phyloP scores from a whole-genome alignment of 768 basidiomycete species.

The Hygrocybe coccinea region DNA sequence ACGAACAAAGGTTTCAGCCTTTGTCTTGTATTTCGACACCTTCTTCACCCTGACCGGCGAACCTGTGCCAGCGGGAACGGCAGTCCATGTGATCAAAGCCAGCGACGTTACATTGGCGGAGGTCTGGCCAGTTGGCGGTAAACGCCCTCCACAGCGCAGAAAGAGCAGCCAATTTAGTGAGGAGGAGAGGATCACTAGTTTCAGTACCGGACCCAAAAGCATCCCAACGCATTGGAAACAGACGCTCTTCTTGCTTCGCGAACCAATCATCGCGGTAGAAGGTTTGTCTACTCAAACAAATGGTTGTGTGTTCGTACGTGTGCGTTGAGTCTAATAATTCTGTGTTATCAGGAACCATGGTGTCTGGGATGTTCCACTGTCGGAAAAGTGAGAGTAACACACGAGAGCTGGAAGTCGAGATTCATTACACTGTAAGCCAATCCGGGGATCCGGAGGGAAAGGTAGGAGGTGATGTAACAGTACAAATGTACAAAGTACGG shows the following conservation, averaged over 20 bases:
- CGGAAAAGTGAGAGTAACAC: conserved; percentile 76
- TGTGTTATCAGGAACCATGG: conserved; percentile 52
- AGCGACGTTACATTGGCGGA: conserved; percentile 65
- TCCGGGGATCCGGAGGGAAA: conserved; percentile 19
- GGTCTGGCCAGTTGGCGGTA: conserved; percentile 74
- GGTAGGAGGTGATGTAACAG: conserved; percentile 45
- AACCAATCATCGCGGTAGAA: conserved; percentile 71
- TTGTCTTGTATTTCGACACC: conserved; percentile 92
- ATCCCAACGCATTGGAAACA: conserved; percentile 97
- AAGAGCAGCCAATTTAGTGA: conserved; percentile 42
- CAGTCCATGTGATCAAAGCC: conserved; percentile 54
- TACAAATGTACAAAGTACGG: conserved; percentile 78
- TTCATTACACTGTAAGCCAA: conserved; percentile 60
- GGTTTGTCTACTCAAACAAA: conserved; percentile 41
- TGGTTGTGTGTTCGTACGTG: background rate
- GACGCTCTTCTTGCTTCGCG: conserved; percentile 78
- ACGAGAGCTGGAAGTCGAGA: conserved; percentile 86
- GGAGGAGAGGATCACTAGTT: conserved; percentile 56
- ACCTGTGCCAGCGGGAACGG: conserved; percentile 46
- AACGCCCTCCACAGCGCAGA: conserved; percentile 53
- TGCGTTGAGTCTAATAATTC: background rate
- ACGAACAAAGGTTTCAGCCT: conserved; percentile 64
- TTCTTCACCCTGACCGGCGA: conserved; percentile 70
- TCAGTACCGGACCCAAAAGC: conserved; percentile 88
- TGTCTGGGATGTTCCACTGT: conserved; percentile 79